Conservation (phyloP, 2,329 filamentous ascomycete species). For the Aspergillus cejpii region DNA sequence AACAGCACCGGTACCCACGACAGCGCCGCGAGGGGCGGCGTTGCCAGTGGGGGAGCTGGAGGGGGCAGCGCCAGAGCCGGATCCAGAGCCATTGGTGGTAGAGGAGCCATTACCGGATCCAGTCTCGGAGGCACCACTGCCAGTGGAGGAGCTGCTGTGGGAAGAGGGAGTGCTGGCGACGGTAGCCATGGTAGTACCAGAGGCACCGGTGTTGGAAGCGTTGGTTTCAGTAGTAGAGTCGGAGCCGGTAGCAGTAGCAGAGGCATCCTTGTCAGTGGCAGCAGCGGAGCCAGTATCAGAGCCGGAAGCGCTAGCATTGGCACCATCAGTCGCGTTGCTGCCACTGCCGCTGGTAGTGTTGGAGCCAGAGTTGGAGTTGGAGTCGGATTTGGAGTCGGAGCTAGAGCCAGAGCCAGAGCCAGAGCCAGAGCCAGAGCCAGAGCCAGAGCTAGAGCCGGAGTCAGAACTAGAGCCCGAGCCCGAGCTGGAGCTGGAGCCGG, state of each 20-base stretch:
- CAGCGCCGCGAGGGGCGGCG: constrained; percentile 28
- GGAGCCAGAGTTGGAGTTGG: constrained; percentile 12
- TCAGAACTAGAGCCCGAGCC: constrained; percentile 4
- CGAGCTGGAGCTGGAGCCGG: constrained; percentile 12
- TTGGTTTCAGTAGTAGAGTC: constrained; percentile 9
- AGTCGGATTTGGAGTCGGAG: constrained; percentile 7
- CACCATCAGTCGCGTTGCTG: constrained; percentile 16
- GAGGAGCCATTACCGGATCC: constrained; percentile 14
- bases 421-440: constrained; percentile 10
- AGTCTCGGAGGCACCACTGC: constrained; percentile 8
- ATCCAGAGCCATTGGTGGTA: constrained; percentile 9
- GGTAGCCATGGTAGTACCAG: constrained; percentile 7
- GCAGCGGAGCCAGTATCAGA: constrained; percentile 11
- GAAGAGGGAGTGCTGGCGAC: constrained; percentile 3
- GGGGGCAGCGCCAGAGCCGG: constrained; percentile 13
- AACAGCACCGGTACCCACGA: constrained; percentile 28
- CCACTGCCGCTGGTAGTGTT: constrained; percentile 9
- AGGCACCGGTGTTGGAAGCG: constrained; percentile 2
- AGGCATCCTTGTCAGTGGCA: constrained; percentile 19
- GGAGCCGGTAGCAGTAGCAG: constrained; percentile 8
- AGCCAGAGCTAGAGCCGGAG: constrained; percentile 14
- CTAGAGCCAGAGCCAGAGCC: constrained; percentile 15
- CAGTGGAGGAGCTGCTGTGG: constrained; percentile 9
- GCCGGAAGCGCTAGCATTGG: constrained; percentile 2
- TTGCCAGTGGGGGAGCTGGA: constrained; percentile 16